These are phyloP conservation scores for Logfia minima DNA, from an alignment of 129 eudicot species.

Conservation along the genomic window DNA sequence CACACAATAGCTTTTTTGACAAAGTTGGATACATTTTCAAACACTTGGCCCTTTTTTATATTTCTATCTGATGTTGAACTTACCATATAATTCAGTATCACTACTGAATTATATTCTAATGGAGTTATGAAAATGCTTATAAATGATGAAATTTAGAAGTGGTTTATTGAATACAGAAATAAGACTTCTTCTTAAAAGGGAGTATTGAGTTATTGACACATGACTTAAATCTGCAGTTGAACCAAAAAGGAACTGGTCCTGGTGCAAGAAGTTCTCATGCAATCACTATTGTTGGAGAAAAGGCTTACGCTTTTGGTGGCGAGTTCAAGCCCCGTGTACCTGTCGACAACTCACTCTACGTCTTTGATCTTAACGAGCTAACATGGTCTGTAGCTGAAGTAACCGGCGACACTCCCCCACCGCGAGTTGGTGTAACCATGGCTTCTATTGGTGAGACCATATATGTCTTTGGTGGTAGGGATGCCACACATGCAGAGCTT, in stretches of 20 bases:
- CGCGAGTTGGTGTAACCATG: conserved; percentile 96
- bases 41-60: not conserved
- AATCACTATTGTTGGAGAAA: conserved; percentile 69
- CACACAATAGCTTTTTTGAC: too few relatives aligned
- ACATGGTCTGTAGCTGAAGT: conserved; percentile 76
- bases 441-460: conserved; percentile 66
- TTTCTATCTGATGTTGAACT: not conserved
- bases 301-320: conserved; percentile 88
- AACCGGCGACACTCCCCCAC: conserved; percentile 86
- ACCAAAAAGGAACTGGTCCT: conserved; percentile 75
- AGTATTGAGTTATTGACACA: not conserved
- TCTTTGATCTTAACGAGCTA: conserved; percentile 59
- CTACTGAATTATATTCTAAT: not conserved
- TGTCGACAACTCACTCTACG: conserved; percentile 72
- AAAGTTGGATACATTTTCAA: too few relatives aligned
- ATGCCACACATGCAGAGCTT: conserved; percentile 80
- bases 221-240: conserved; percentile 48
- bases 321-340: conserved; percentile 95
- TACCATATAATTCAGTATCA: not conserved
- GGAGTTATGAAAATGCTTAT: not conserved
- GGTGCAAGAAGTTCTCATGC: conserved; percentile 99
- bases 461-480: conserved; percentile 92
- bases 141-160: conserved; percentile 2
- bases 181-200: not conserved
- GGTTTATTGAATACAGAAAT: not conserved